These are phyloP conservation scores for Hygrocybe punicea DNA, from an alignment of 768 basidiomycete species.

Conservation along the genomic window DNA sequence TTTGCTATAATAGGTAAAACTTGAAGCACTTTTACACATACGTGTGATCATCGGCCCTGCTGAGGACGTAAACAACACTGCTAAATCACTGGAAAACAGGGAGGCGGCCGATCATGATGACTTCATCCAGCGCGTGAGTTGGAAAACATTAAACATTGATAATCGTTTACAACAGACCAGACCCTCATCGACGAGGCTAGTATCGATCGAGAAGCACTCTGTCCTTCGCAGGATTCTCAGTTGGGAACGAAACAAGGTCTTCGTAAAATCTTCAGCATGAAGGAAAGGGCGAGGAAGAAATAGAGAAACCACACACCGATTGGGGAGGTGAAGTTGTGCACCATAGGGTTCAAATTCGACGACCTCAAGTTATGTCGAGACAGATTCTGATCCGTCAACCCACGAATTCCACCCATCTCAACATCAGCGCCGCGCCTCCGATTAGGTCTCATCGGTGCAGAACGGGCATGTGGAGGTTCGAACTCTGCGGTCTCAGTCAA, in stretches of 20 bases:
- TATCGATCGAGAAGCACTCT: too few species aligned
- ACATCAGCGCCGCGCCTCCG: conserved; percentile 40
- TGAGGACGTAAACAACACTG: too few species aligned
- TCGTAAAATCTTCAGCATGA: neutral
- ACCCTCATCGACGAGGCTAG: too few species aligned
- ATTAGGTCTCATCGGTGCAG: conserved; percentile 43
- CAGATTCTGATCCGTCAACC: conserved; percentile 43
- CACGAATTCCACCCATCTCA: conserved; percentile 34
- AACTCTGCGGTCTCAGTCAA: neutral
- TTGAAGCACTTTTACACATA: too few species aligned
- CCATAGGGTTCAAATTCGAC: conserved; percentile 47
- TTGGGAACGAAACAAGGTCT: neutral
- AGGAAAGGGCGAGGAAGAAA: neutral
- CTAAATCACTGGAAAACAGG: too few species aligned
- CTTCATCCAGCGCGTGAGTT: too few species aligned
- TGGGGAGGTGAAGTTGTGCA: conserved; percentile 66
- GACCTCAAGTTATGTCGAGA: conserved; percentile 39
- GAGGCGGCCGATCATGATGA: too few species aligned
- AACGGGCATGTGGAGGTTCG: conserved; percentile 9
- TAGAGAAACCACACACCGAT: conserved; percentile 46
- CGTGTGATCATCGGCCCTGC: too few species aligned
- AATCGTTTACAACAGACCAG: too few species aligned
- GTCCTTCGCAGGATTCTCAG: neutral
- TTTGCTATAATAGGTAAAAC: too few species aligned
- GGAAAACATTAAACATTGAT: too few species aligned